phyloP scores from a whole-genome alignment of 352 stramenopile genomes.

The Globisporangium orthogonon region DNA sequence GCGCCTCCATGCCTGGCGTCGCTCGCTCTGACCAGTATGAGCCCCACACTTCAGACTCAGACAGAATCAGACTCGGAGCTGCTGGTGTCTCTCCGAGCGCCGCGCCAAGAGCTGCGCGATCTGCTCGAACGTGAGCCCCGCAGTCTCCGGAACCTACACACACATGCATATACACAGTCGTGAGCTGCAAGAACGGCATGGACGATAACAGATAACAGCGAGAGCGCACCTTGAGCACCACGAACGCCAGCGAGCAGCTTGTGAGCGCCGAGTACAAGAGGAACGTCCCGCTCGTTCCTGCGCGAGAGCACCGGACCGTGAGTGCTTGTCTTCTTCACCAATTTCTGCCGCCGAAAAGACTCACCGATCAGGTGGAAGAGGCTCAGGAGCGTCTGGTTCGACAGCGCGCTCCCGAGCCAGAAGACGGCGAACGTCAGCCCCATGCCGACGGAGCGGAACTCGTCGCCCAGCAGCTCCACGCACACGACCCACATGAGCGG shows the following conservation, averaged over 20 bases:
- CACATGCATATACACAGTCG: neutral
- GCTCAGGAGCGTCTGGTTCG: slow-evolving; percentile 66
- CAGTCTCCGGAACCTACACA: slow-evolving; percentile 54
- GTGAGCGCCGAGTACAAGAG: slow-evolving; percentile 48
- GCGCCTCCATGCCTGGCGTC: slow-evolving; percentile 12
- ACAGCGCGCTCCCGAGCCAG: slow-evolving; percentile 57
- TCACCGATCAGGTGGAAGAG: slow-evolving; percentile 38
- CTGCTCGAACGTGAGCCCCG: slow-evolving; percentile 54
- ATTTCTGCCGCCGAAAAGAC: too few relatives aligned
- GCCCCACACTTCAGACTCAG: neutral
- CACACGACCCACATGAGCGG: slow-evolving; percentile 75
- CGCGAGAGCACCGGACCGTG: neutral
- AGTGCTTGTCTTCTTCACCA: neutral
- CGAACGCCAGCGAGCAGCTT: slow-evolving; percentile 32
- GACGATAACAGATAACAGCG: too few relatives aligned
- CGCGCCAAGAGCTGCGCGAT: slow-evolving; percentile 41
- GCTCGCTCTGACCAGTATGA: neutral
- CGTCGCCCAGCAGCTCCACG: slow-evolving; percentile 54
- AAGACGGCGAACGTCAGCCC: slow-evolving; percentile 65
- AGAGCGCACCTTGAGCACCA: slow-evolving; percentile 37
- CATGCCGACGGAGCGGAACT: slow-evolving; percentile 71
- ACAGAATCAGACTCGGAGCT: slow-evolving; percentile 4
- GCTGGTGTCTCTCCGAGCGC: neutral
- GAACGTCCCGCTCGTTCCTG: slow-evolving; percentile 41
- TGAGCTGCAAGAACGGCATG: neutral